A percentile compares a stretch with the other conserved stretches of the same genome.
Conservation (phyloP, 2,329 filamentous ascomycete genomes). For the Chaetomiaceae sp. region DNA sequence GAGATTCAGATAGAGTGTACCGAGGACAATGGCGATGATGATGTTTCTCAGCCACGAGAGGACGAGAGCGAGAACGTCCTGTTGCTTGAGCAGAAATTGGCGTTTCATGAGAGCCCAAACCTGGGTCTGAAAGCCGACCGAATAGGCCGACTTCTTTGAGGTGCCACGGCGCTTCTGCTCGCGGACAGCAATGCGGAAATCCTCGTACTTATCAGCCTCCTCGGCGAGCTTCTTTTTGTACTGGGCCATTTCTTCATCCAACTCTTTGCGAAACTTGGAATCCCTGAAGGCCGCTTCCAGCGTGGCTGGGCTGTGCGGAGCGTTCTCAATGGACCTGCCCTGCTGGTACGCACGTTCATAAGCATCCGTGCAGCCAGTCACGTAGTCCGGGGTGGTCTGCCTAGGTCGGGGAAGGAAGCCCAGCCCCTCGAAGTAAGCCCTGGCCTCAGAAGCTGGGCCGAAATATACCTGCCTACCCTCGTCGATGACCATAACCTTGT, state of each 20-base stretch:
- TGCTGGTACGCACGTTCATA: conserved; percentile 73
- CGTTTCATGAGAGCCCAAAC: conserved; percentile 79
- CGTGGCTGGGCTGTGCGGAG: conserved; percentile 63
- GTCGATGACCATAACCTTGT: conserved; percentile 81
- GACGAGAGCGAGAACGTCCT: conserved; percentile 73
- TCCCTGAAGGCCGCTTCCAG: conserved; percentile 66
- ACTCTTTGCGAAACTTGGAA: conserved; percentile 53
- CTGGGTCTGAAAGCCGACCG: conserved; percentile 76
- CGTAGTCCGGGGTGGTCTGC: conserved; percentile 76
- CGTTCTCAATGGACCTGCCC: conserved; percentile 61
- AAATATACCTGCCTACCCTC: conserved; percentile 72
- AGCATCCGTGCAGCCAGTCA: conserved; percentile 79
- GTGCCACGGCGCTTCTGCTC: conserved; percentile 76
- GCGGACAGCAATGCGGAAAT: conserved; percentile 70
- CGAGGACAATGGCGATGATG: conserved; percentile 71
- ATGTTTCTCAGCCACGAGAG: conserved; percentile 67
- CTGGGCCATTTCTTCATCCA: conserved; percentile 61
- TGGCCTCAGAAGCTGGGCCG: conserved; percentile 62
- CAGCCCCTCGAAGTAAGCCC: conserved; percentile 70
- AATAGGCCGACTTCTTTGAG: conserved; percentile 73
- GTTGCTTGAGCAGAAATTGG: conserved; percentile 80
- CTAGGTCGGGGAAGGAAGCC: conserved; percentile 71
- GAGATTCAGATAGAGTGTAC: conserved; percentile 72
- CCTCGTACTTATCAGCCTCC: conserved; percentile 65
- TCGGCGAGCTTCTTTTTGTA: conserved; percentile 63